Percentiles rank a stretch among this genome's conserved stretches.
Conservation (phyloP, 495 filamentous ascomycete species). For the Hypomontagnella submonticulosa region DNA sequence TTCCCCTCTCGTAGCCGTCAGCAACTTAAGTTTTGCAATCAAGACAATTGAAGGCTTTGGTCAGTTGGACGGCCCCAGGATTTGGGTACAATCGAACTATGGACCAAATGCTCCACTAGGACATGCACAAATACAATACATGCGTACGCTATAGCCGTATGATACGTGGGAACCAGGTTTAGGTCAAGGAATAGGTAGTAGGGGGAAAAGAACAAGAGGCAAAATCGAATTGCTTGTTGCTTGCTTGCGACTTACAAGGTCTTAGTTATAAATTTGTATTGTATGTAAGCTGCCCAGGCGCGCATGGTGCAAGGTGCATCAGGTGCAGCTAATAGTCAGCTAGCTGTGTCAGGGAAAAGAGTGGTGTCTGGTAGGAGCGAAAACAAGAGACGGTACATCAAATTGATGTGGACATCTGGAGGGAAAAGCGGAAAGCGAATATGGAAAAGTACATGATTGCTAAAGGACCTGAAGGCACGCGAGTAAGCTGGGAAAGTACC, state of each 20-base stretch:
- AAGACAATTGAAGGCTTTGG: background rate
- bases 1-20: background rate
- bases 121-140: constrained; percentile 14
- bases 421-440: constrained; percentile 6
- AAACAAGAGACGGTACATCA: too few species aligned
- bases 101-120: constrained; percentile 5
- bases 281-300: background rate
- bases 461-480: constrained; percentile 21
- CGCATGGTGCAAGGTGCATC: constrained; percentile 21
- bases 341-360: background rate
- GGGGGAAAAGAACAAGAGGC: background rate
- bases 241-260: constrained; percentile 35
- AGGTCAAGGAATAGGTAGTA: background rate
- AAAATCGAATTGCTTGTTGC: constrained; percentile 31
- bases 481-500: constrained; percentile 34
- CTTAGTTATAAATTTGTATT: constrained; percentile 16
- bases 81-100: too few species aligned
- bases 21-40: background rate
- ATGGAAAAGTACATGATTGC: background rate
- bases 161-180: constrained; percentile 25
- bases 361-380: too few species aligned
- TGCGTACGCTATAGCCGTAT: constrained; percentile 4
- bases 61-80: too few species aligned
- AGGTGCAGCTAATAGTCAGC: background rate
- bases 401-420: too few species aligned